Percentiles rank a stretch among this genome's conserved stretches.
phyloP scores from a whole-genome alignment of 306 rosid species.

The Begonia peltatifolia region DNA sequence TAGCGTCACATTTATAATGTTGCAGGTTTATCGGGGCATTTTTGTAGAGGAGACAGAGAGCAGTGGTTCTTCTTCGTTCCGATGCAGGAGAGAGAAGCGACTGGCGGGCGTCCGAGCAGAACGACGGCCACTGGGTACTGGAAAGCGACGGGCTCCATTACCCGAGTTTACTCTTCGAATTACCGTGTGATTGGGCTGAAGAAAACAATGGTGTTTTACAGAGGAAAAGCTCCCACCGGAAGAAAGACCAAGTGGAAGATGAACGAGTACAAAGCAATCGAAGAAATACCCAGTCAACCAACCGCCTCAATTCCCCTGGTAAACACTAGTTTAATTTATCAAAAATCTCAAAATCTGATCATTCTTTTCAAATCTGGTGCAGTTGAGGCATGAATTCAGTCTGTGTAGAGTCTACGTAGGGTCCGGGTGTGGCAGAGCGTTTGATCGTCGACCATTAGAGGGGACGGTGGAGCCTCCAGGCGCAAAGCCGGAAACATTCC shows the following conservation, averaged over 20 bases:
- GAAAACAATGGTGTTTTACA: constrained; percentile 81
- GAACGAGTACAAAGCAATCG: constrained; percentile 77
- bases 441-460: constrained; percentile 54
- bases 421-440: constrained; percentile 68
- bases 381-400: constrained; percentile 77
- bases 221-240: constrained; percentile 72
- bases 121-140: constrained; percentile 69
- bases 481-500: too few species aligned
- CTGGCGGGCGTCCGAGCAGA: constrained; percentile 75
- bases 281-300: constrained; percentile 8
- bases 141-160: constrained; percentile 88
- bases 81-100: constrained; percentile 60
- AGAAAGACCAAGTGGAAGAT: constrained; percentile 85
- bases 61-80: constrained; percentile 87
- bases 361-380: neutral
- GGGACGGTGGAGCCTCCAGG: too few species aligned
- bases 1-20: neutral
- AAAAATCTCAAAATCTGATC: neutral
- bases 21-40: constrained; percentile 53
- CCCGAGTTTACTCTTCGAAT: constrained; percentile 57
- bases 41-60: constrained; percentile 53
- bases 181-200: constrained; percentile 50
- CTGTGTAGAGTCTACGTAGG: constrained; percentile 65
- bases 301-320: constrained; percentile 3
- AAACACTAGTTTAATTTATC: neutral